Evolutionary conservation across 495 filamentous ascomycete species (phyloP).

Genomic region (Aspergillus sclerotioniger): DNA sequence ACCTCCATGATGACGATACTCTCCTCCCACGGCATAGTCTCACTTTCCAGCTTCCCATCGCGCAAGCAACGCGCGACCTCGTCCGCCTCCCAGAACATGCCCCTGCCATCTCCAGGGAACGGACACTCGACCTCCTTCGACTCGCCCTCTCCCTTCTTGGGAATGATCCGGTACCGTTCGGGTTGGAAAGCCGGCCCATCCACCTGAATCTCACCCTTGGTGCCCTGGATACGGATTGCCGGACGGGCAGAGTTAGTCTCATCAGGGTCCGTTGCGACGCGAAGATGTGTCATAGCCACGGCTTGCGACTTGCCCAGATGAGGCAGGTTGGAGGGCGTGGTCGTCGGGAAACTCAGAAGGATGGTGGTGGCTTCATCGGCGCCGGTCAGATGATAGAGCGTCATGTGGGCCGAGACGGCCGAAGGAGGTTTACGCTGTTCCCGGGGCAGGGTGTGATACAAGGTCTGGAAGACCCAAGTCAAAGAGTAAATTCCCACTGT

Average conservation of each 20-base stretch:
- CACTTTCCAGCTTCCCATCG: constrained; percentile 80
- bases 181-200: constrained; percentile 72
- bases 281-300: constrained; percentile 74
- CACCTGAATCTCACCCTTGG: constrained; percentile 83
- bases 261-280: constrained; percentile 66
- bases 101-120: constrained; percentile 68
- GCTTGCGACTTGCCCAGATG: constrained; percentile 55
- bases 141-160: constrained; percentile 39
- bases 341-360: constrained; percentile 71
- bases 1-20: constrained; percentile 89
- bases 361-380: constrained; percentile 82
- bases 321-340: constrained; percentile 42
- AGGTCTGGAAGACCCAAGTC: constrained; percentile 90
- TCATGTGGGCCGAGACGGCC: constrained; percentile 62
- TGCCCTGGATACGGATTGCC: constrained; percentile 78
- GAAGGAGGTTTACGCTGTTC: constrained; percentile 50
- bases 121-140: constrained; percentile 60
- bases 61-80: constrained; percentile 79
- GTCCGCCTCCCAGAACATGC: constrained; percentile 96
- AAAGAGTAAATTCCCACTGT: constrained; percentile 82
- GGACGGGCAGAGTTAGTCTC: constrained; percentile 60
- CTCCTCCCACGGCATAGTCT: constrained; percentile 71
- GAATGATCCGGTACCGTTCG: constrained; percentile 57
- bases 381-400: constrained; percentile 74
- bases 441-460: constrained; percentile 76